A percentile compares a stretch with the other conserved stretches of the same genome.
Conservation (phyloP, 176 grass and related monocot species). For the Aegilops speltoides region DNA sequence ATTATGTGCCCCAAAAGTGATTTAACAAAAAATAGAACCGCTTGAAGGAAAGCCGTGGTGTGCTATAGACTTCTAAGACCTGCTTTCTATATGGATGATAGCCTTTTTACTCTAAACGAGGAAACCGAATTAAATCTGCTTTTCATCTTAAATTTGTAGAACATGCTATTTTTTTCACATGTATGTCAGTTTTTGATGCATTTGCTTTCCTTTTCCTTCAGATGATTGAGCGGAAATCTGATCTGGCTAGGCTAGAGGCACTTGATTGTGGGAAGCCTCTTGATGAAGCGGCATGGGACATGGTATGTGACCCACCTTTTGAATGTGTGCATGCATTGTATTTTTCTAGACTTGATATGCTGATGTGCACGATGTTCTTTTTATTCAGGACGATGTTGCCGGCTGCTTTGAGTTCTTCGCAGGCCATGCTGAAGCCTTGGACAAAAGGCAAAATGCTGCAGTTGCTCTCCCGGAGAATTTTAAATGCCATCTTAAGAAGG, state of each 20-base stretch:
- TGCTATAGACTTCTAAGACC: not conserved
- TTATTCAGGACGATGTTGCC: conserved; percentile 92
- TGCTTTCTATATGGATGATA: not conserved
- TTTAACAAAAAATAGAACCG: not conserved
- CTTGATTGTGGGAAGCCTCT: conserved; percentile 95
- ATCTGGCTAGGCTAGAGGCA: conserved; percentile 76
- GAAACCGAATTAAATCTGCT: not conserved
- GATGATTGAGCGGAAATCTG: conserved; percentile 87
- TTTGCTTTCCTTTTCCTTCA: conserved; percentile 5
- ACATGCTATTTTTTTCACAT: not conserved
- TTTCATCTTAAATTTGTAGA: not conserved
- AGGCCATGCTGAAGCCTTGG: conserved; percentile 74
- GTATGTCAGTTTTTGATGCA: not conserved
- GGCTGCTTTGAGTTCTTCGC: conserved; percentile 97
- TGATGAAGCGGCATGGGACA: conserved; percentile 97
- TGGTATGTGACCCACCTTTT: conserved; percentile 45
- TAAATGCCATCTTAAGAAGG: conserved; percentile 76
- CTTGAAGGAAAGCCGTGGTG: not conserved
- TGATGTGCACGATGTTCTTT: conserved; percentile 22
- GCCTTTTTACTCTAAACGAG: not conserved
- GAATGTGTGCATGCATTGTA: not conserved
- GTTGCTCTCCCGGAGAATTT: conserved; percentile 90
- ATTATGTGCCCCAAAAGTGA: not conserved
- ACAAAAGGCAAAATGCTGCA: conserved; percentile 77
- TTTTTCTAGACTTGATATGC: not conserved